Evolutionary conservation across 176 grass and related monocot species (phyloP), one percentile per base, ranked within the genome.

Genomic region (Poa annua): DNA sequence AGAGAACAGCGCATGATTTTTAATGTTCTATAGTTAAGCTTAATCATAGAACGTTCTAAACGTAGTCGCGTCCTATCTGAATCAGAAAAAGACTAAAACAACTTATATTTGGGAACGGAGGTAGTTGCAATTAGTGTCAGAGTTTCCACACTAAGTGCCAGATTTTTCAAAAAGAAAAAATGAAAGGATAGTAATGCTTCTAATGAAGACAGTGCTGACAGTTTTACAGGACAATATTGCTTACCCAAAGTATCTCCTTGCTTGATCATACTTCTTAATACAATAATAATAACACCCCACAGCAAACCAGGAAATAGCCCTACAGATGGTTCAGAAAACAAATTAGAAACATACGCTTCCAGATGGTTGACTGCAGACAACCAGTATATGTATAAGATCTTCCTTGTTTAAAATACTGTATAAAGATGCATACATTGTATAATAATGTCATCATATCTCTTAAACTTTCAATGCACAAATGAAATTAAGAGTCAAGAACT

Each of bases 291-390:
- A 98, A 61, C 96, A 98, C 68, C 93, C 96, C 15, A 98, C 93
- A 85, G 96, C 87, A 90, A 98, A 98, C 96, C 96, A 98, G 66
- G 96, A 98, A 70, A 95, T 83, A 74, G 89, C 92, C 88, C 96
- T 98, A 71, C 44, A 88, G 51, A 82, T 73, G 29, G 55, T 80
- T 62, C 22, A 75, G 14, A 80, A 73, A 26, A 66, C 16, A 57
- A 48, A 83, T 86, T 34, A 80, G 19, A 80, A 75, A 21, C 44
- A 34, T 65, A 65, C 66, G 26, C 15, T 59, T 79, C 32, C 60
- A 66, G 7, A 78, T 50, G 66, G 47, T 72, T 90, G 57, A 36
- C 83, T 22, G 25, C 36, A 79, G 83, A 79, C 66, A 66, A 57
- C 56, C 29, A 73, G 35, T 33, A 48, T 48, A 50, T 50, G 48